Conservation (phyloP, 2,329 filamentous ascomycete genomes). For the Rasamsonia emersonii region DNA sequence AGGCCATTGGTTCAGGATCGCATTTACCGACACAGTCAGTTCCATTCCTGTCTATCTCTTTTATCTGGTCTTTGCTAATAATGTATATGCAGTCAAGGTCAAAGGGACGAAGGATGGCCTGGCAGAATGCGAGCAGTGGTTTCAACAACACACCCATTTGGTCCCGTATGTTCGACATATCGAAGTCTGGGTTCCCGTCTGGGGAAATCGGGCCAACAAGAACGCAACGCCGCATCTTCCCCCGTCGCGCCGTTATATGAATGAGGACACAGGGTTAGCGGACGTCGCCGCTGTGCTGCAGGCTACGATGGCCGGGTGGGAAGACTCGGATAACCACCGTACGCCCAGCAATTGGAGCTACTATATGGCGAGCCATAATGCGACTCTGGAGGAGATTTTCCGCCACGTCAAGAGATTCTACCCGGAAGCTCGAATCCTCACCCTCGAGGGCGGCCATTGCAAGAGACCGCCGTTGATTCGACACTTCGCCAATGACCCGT, state of each 20-base stretch:
- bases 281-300: slow-evolving; percentile 16
- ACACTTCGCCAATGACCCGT: slow-evolving; percentile 41
- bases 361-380: slow-evolving; percentile 48
- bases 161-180: slow-evolving; percentile 60
- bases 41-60: neutral
- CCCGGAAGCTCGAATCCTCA: slow-evolving; percentile 56
- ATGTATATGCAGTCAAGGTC: slow-evolving; percentile 48
- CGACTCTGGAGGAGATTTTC: slow-evolving; percentile 62
- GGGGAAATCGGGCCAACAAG: slow-evolving; percentile 45
- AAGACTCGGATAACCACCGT: slow-evolving; percentile 16
- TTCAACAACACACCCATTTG: slow-evolving; percentile 51
- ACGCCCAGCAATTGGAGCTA: slow-evolving; percentile 21
- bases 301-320: slow-evolving; percentile 16
- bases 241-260: slow-evolving; percentile 17
- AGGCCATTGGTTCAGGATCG: slow-evolving; percentile 60
- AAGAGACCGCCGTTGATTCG: slow-evolving; percentile 63
- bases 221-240: slow-evolving; percentile 35
- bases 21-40: slow-evolving; percentile 57
- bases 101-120: slow-evolving; percentile 61
- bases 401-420: slow-evolving; percentile 52
- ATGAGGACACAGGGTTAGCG: slow-evolving; percentile 15
- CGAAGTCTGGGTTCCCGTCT: slow-evolving; percentile 71
- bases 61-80: neutral
- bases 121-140: slow-evolving; percentile 52
- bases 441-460: slow-evolving; percentile 66